Evolutionary conservation across 139 green algal genomes (phyloP).

Genomic region (Chlorella sp.): DNA sequence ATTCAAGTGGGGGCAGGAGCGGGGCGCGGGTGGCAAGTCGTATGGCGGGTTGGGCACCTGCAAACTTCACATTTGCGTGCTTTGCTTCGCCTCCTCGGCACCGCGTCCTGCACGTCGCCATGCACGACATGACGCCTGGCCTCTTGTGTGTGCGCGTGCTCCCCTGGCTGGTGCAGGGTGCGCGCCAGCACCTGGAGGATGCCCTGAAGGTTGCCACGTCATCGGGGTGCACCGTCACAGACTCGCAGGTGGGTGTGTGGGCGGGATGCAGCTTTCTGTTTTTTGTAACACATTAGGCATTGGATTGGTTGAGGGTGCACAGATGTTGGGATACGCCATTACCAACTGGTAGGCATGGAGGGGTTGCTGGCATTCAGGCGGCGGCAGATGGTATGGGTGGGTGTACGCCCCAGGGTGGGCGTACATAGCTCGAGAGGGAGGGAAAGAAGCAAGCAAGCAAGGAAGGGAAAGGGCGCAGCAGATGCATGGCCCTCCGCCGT

Average conservation of each 20-base stretch:
- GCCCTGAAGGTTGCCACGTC: constrained; percentile 11
- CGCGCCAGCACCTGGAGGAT: constrained; percentile 55
- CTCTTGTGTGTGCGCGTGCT: too few species aligned
- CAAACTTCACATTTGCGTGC: too few species aligned
- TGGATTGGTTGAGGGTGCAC: too few species aligned
- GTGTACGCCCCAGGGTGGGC: too few species aligned
- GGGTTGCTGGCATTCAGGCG: neutral
- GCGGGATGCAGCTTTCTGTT: neutral
- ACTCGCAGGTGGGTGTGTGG: constrained; percentile 12
- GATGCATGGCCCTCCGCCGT: neutral
- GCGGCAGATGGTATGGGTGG: neutral
- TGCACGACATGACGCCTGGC: too few species aligned
- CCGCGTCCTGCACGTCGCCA: too few species aligned
- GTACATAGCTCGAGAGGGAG: too few species aligned
- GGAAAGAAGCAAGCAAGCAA: too few species aligned
- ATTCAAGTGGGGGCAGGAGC: too few species aligned
- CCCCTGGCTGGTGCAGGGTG: constrained; percentile 30
- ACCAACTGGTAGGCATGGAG: constrained; percentile 20
- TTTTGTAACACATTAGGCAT: too few species aligned
- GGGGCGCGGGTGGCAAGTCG: neutral
- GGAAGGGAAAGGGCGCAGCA: neutral
- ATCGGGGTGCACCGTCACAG: constrained; percentile 16
- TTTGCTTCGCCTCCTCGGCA: too few species aligned
- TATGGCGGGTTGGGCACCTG: too few species aligned
- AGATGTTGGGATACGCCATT: constrained; percentile 1